Conservation (phyloP, 2,329 filamentous ascomycete species). For the Penicillium vulpinum region DNA sequence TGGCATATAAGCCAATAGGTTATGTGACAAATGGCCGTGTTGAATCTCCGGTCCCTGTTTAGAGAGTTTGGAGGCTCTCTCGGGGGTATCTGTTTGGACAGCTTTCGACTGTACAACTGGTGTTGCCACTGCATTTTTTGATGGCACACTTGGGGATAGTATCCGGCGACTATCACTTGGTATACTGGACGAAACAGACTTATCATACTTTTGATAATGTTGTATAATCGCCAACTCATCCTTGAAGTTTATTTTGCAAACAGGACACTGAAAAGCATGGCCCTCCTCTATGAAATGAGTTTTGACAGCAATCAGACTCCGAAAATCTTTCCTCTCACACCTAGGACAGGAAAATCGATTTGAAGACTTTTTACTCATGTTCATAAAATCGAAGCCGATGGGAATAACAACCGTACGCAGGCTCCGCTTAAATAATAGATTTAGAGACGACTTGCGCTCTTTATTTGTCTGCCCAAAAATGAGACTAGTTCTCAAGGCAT, state of each 20-base stretch:
- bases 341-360: neutral
- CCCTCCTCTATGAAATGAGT: neutral
- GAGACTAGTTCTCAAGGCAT: neutral
- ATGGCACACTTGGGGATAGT: neutral
- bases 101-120: neutral
- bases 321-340: neutral
- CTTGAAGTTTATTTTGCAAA: neutral
- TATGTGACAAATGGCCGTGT: neutral
- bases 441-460: neutral
- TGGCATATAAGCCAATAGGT: neutral
- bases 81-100: neutral
- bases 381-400: neutral
- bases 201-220: constrained; percentile 3
- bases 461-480: neutral
- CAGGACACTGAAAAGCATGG: neutral
- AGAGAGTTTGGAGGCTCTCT: neutral
- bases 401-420: neutral
- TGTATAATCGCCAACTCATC: constrained; percentile 4
- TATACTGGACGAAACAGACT: neutral
- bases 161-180: neutral
- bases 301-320: neutral
- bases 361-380: neutral
- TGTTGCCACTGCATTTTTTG: neutral
- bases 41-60: neutral
- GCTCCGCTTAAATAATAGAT: neutral